Conservation (phyloP, 768 basidiomycete species). For the Naematelia aurantialba region DNA sequence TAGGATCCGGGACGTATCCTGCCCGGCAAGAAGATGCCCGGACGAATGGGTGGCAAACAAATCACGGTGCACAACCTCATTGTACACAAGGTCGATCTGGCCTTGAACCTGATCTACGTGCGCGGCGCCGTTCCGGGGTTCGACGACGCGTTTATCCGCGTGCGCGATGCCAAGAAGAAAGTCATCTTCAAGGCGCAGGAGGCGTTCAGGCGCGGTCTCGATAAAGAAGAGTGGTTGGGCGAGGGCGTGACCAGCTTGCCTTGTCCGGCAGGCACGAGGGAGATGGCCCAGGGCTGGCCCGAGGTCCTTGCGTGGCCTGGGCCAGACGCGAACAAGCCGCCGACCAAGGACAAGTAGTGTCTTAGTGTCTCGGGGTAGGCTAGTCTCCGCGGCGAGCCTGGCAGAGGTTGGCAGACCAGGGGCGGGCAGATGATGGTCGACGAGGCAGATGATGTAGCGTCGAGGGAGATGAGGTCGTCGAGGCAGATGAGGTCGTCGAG, state of each 20-base stretch:
- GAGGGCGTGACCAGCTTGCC: slow-evolving; percentile 74
- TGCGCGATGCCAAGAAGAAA: slow-evolving; percentile 88
- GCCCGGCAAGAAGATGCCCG: slow-evolving; percentile 98
- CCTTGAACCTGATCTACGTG: slow-evolving; percentile 82
- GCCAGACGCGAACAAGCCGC: background rate
- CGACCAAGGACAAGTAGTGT: background rate
- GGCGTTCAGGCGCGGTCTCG: slow-evolving; percentile 39
- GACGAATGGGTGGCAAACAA: slow-evolving; percentile 78
- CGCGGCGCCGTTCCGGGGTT: slow-evolving; percentile 86
- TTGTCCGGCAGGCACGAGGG: slow-evolving; percentile 79
- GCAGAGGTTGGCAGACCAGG: too few species aligned
- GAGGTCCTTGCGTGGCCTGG: slow-evolving; percentile 39
- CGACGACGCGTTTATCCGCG: slow-evolving; percentile 78
- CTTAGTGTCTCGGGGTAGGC: background rate
- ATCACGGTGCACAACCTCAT: slow-evolving; percentile 82
- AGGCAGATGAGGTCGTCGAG: too few species aligned
- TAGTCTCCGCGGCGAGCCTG: too few species aligned
- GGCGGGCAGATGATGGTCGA: too few species aligned
- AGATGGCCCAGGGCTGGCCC: slow-evolving; percentile 34
- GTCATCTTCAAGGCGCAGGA: slow-evolving; percentile 70
- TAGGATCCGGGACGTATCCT: slow-evolving; percentile 94
- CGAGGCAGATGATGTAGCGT: too few species aligned
- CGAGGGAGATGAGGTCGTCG: too few species aligned
- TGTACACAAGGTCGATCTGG: slow-evolving; percentile 80
- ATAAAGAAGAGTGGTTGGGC: slow-evolving; percentile 38